Evolutionary conservation across 129 eudicot species (phyloP).

Genomic region (Rutidosis leptorrhynchoides): DNA sequence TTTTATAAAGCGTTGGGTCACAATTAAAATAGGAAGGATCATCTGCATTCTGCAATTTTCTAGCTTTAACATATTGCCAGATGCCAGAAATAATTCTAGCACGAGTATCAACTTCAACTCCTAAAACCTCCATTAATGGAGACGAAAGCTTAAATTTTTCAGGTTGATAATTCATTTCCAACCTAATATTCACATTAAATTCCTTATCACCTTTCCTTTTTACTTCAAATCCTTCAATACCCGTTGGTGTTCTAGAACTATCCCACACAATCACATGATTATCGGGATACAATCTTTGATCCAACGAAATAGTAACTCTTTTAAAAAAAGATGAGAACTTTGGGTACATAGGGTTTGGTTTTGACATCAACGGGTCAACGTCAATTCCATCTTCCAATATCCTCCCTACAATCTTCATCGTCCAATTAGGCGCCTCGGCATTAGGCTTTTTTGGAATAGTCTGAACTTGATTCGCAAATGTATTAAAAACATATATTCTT

Average conservation of each 20-base stretch:
- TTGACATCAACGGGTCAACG: constrained; percentile 66
- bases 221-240: constrained; percentile 93
- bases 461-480: constrained; percentile 79
- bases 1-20: constrained; percentile 76
- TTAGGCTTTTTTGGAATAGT: constrained; percentile 70
- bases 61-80: constrained; percentile 94
- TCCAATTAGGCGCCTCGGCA: constrained; percentile 85
- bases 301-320: constrained; percentile 69
- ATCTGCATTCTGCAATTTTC: constrained; percentile 68
- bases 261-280: constrained; percentile 88
- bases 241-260: constrained; percentile 71
- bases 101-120: constrained; percentile 88
- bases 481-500: constrained; percentile 82
- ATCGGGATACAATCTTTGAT: constrained; percentile 81
- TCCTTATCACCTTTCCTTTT: constrained; percentile 90
- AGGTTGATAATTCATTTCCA: constrained; percentile 82
- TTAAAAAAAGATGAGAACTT: constrained; percentile 83
- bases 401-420: constrained; percentile 81
- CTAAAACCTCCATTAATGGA: constrained; percentile 76
- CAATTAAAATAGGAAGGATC: constrained; percentile 79
- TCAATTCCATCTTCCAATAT: constrained; percentile 92
- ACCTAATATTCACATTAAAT: constrained; percentile 54
- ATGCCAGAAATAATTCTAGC: constrained; percentile 76
- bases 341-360: constrained; percentile 62
- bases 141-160: constrained; percentile 82